Percentiles rank a stretch among this genome's conserved stretches.
Conservation (phyloP, 1,284 basidiomycete species). For the Retiboletus flavoniger region DNA sequence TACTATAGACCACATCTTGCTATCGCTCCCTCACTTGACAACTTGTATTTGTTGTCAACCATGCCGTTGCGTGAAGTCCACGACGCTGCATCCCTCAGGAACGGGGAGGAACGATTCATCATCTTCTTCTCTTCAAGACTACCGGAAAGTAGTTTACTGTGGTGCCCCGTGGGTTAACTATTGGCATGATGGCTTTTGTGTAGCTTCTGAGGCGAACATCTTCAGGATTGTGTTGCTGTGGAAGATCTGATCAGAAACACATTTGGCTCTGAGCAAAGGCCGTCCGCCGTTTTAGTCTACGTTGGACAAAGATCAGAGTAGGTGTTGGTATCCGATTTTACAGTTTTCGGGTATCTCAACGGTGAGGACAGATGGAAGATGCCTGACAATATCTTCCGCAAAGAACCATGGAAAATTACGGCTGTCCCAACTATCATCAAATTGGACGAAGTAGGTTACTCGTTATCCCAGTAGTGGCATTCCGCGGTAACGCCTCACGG, state of each 20-base stretch:
- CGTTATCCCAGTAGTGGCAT: background rate
- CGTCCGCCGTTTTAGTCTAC: constrained; percentile 67
- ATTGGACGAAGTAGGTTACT: constrained; percentile 57
- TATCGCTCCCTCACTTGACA: background rate
- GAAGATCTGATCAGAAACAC: constrained; percentile 57
- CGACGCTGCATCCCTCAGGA: constrained; percentile 38
- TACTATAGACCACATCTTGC: background rate
- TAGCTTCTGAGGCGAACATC: constrained; percentile 5
- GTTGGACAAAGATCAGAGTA: constrained; percentile 71
- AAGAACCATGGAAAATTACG: constrained; percentile 62
- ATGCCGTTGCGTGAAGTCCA: constrained; percentile 35
- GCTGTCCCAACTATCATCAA: constrained; percentile 75
- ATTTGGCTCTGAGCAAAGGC: constrained; percentile 54
- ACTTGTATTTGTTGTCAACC: background rate
- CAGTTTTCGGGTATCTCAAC: background rate
- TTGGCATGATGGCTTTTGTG: background rate
- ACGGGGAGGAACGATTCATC: constrained; percentile 50
- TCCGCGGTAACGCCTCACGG: constrained; percentile 1
- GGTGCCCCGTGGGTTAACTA: constrained; percentile 60
- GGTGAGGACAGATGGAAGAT: constrained; percentile 60
- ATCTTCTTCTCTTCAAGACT: constrained; percentile 66
- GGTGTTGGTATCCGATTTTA: constrained; percentile 31
- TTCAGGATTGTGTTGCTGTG: constrained; percentile 71
- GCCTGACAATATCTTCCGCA: constrained; percentile 60
- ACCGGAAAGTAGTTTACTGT: constrained; percentile 45